Evolutionary conservation across 768 basidiomycete species (phyloP).

Genomic region (Russula foetens): DNA sequence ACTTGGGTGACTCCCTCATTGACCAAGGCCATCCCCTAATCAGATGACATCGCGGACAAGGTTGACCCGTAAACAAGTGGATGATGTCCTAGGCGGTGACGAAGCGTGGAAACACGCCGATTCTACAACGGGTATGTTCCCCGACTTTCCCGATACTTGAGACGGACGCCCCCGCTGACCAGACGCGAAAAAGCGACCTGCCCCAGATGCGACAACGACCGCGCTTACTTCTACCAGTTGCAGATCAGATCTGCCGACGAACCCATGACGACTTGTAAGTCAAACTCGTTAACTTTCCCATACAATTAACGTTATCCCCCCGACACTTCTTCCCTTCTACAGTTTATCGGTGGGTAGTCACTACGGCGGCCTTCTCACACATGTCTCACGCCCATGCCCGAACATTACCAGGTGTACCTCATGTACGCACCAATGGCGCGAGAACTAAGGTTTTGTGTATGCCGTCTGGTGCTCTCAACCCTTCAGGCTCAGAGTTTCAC

Average conservation of each 20-base stretch:
- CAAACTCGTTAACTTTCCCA: not conserved
- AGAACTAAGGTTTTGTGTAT: slow-evolving; percentile 32
- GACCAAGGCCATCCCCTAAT: not conserved
- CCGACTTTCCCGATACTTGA: not conserved
- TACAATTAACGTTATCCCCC: not conserved
- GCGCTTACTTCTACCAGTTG: slow-evolving; percentile 92
- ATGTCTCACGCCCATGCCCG: not conserved
- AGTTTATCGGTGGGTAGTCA: slow-evolving; percentile 46
- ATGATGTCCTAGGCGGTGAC: slow-evolving; percentile 93
- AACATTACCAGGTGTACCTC: slow-evolving; percentile 41
- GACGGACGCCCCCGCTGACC: not conserved
- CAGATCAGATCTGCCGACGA: slow-evolving; percentile 94
- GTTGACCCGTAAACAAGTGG: slow-evolving; percentile 82
- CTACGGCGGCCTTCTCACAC: not conserved
- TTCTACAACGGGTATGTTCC: slow-evolving; percentile 58
- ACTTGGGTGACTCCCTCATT: not conserved
- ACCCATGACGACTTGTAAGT: slow-evolving; percentile 64
- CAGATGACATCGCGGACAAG: slow-evolving; percentile 89
- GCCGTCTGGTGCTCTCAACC: not conserved
- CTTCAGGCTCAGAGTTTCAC: not conserved
- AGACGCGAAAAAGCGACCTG: slow-evolving; percentile 32
- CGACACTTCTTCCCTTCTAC: not conserved
- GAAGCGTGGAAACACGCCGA: slow-evolving; percentile 94
- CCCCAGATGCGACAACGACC: slow-evolving; percentile 73
- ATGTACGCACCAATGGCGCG: slow-evolving; percentile 63